Percentiles rank a stretch among this genome's conserved stretches.
Evolutionary conservation across 2,329 filamentous ascomycete species (phyloP).

Genomic region (Bipolaris sorokiniana): DNA sequence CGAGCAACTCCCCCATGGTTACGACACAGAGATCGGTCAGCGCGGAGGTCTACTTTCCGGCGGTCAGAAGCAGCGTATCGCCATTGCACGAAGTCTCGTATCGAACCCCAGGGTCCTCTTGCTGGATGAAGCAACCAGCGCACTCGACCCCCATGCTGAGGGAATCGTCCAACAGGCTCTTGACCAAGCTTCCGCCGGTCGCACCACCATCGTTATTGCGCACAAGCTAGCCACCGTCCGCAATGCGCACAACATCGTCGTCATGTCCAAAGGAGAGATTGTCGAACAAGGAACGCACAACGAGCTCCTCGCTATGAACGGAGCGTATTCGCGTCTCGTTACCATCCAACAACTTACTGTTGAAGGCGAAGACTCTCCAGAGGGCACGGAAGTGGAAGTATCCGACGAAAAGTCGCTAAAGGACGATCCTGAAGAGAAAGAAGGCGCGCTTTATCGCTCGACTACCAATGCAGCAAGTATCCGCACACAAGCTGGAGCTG

Average conservation of each 20-base stretch:
- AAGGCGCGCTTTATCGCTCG: neutral
- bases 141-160: constrained; percentile 91
- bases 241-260: constrained; percentile 61
- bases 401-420: neutral
- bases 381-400: neutral
- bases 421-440: neutral
- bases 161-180: constrained; percentile 91
- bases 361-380: neutral
- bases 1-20: constrained; percentile 77
- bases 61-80: constrained; percentile 95
- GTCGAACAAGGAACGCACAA: constrained; percentile 69
- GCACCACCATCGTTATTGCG: constrained; percentile 93
- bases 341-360: constrained; percentile 16
- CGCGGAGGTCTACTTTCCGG: constrained; percentile 89
- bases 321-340: constrained; percentile 18
- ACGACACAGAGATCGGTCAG: constrained; percentile 91
- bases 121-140: constrained; percentile 92
- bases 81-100: constrained; percentile 87
- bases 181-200: constrained; percentile 79
- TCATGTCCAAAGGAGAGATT: constrained; percentile 71
- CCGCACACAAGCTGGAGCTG: neutral
- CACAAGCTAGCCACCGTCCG: constrained; percentile 86
- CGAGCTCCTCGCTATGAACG: constrained; percentile 5
- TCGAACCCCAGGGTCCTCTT: constrained; percentile 89
- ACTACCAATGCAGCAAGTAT: neutral